Base-by-base conservation (phyloP, 768 basidiomycete species). In the Boletus rufocinnamomeus region DNA sequence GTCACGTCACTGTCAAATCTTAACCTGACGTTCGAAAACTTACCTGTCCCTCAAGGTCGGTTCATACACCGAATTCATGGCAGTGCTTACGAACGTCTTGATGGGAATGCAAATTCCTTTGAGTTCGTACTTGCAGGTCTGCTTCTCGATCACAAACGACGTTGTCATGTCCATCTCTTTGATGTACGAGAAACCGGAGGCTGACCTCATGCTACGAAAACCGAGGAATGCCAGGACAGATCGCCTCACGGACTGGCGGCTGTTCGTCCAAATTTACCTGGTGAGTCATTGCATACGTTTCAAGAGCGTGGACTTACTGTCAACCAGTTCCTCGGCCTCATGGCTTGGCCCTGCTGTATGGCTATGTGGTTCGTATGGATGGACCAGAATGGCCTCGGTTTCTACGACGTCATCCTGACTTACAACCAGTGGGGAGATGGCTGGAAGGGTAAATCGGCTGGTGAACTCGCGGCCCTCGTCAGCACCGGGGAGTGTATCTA, bases 91-190 rank as follows among this genome's bases (percentile, higher is more conserved):
- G 48, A 85, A 84, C 57, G 81, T 84, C 38, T 70, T 85, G 63
- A 67, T 85, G 30, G 85, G 85, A 52, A 80, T 86, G 66, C 85
- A 84, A 51, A 79, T 84, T 51, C 73, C 81, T 7, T 73, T 87
- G 40, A 81, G 80, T 63, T 81, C 82, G 4, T 81, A 79, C 58
- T 68, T 85, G 16, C 84, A 85, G 69, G 77, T 80, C 57, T 76
- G 84, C 66, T 82, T 84, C 69, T 84, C 80, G 57, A 80, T 82
- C 45, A 74, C 74, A 9, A 82, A 81, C 50, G 82, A 84, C 51
- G 78, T 83, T 25, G 70, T 80, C 48, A 81, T 81, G 65, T 79
- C 80, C 10, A 76, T 83, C 37, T 73, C 80, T 6, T 68, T 84
- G 61, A 79, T 80, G 74, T 79, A 77, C 57, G 83, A 84, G 69